These are phyloP conservation scores for Phialophora tarda DNA, from an alignment of 2,329 filamentous ascomycete genomes.

Conservation along the genomic window DNA sequence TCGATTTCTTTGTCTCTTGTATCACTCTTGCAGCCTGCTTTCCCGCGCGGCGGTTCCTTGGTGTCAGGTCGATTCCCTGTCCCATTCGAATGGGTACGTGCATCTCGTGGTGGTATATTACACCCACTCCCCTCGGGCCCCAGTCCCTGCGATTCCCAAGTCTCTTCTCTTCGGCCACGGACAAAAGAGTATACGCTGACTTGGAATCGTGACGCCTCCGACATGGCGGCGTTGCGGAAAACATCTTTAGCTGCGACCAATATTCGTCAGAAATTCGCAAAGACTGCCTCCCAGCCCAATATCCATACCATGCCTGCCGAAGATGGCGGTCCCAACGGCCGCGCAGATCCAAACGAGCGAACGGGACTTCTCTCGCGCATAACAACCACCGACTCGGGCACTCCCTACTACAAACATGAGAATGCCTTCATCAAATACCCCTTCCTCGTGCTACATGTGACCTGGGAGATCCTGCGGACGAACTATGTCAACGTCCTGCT, in stretches of 20 bases:
- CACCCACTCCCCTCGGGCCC: slow-evolving; percentile 5
- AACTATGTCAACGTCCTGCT: slow-evolving; percentile 66
- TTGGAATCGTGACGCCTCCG: slow-evolving; percentile 15
- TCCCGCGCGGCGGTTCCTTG: slow-evolving; percentile 12
- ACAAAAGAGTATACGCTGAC: slow-evolving; percentile 7
- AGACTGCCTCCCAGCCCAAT: slow-evolving; percentile 23
- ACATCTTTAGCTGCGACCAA: slow-evolving; percentile 34
- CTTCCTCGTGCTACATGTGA: slow-evolving; percentile 47
- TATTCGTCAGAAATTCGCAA: slow-evolving; percentile 30
- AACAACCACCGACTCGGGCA: slow-evolving; percentile 35
- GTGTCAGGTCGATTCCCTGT: slow-evolving; percentile 19
- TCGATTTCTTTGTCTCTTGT: background rate
- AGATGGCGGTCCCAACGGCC: slow-evolving; percentile 43
- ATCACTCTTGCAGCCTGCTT: slow-evolving; percentile 1
- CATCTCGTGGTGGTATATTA: slow-evolving; percentile 16
- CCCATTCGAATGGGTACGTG: slow-evolving; percentile 22
- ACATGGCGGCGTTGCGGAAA: slow-evolving; percentile 29
- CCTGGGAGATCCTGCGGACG: slow-evolving; percentile 53
- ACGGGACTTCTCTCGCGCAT: slow-evolving; percentile 43
- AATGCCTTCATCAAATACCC: slow-evolving; percentile 50
- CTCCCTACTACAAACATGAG: slow-evolving; percentile 46
- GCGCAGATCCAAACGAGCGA: slow-evolving; percentile 43
- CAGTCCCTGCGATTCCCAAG: background rate
- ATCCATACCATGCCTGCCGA: slow-evolving; percentile 28
- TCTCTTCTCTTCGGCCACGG: background rate